Percentiles rank a stretch among this genome's conserved stretches.
phyloP scores from a whole-genome alignment of 148 eudicot genomes.

The Fallopia convolvulus region DNA sequence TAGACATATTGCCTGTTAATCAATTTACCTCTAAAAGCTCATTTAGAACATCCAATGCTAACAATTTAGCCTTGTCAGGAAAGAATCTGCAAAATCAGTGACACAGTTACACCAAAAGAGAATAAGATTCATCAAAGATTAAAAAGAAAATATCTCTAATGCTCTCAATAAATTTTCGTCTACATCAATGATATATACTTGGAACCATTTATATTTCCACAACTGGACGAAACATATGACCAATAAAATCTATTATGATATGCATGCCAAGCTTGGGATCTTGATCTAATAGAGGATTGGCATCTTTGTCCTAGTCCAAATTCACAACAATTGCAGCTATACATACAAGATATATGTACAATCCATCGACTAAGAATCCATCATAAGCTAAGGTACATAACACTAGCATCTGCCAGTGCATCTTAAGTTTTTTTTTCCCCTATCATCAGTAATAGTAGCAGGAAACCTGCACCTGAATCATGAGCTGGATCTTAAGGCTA shows the following conservation, averaged over 20 bases:
- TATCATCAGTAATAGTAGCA: not conserved
- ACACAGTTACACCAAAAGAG: not conserved
- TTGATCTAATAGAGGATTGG: not conserved
- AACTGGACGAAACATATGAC: not conserved
- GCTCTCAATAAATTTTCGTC: not conserved
- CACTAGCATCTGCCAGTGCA: not conserved
- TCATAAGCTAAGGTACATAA: not conserved
- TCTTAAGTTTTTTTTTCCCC: not conserved
- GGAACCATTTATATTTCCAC: not conserved
- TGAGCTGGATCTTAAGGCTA: not conserved
- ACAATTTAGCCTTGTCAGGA: slow-evolving; percentile 64
- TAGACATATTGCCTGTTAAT: not conserved
- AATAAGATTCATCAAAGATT: not conserved
- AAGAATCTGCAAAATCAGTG: slow-evolving; percentile 54
- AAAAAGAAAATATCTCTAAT: not conserved
- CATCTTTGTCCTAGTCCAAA: not conserved
- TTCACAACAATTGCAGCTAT: not conserved
- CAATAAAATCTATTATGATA: not conserved
- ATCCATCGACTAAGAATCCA: not conserved
- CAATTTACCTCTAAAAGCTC: slow-evolving; percentile 63
- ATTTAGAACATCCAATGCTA: slow-evolving; percentile 59
- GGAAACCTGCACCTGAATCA: not conserved
- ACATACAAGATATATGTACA: not conserved
- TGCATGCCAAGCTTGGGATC: not conserved
- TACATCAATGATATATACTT: not conserved